Base-by-base conservation (phyloP, 2,329 filamentous ascomycete genomes). In the Biscogniauxia sp. region DNA sequence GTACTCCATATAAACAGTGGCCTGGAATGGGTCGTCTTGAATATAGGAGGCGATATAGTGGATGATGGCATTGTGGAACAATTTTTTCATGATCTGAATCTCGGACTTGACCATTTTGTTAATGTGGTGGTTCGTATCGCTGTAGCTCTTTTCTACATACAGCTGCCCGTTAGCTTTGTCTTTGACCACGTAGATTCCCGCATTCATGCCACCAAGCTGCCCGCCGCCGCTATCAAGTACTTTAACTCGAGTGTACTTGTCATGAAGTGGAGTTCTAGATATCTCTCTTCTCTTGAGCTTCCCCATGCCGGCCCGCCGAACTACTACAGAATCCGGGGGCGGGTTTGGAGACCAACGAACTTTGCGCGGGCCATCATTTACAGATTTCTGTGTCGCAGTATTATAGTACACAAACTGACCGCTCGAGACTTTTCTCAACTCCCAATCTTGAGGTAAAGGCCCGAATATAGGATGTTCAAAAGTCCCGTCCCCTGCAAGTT, bases 1-100 rank as follows among this genome's bases (percentile, higher is more conserved):
- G 23, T 37, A 53, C 20, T 63, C 56, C 61, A 63, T 61, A 37
- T 61, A 59, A 8, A 63, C 41, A 25, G 54, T 55, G 26, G 59
- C 59, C n/a, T 28, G n/a, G 50, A 62, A 59, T 7, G 60, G 60
- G 1, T 56, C 37, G 11, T 62, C 51, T 3, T 53, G 25, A 11
- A 59, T 25, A 23, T 54, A 62, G n/a, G 49, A 56, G 23, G 20
- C 58, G 41, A 59, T 41, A 41, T 61, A 63, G 3, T 55, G 60
- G 51, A 62, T 54, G 20, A 59, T 57, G 17, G 54, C 37, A 20
- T 26, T 54, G 51, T 62, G 60, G 2, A 55, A 26, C 15, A 59
- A 51, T 41, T 32, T 25, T 6, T 54, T 52, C 57, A 59, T 62
- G 54, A 57, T 51, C 23, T n/a, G n/a, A 5, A 62, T 62, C 52